Base-by-base conservation (phyloP, 2,329 filamentous ascomycete genomes). In the Clarireedia paspali region DNA sequence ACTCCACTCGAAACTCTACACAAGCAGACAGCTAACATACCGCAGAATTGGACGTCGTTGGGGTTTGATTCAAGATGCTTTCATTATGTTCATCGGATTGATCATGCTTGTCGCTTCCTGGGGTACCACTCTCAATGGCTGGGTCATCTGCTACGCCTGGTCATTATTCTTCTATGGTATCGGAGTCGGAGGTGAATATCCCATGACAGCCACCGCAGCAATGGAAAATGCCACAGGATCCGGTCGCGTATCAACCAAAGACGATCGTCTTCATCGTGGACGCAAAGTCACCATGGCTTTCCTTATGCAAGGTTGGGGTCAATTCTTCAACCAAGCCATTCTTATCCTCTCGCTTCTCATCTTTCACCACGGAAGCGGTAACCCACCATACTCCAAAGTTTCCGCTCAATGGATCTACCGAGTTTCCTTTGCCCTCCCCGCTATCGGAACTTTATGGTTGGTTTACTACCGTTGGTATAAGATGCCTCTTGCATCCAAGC, bases 221-320 rank as follows among this genome's bases (percentile, higher is more conserved):
- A 95, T 97, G 84, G 91, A 96, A 71, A 90, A 91, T 67, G 87
- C 89, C 15, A 87, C 91, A 47, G 84, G 88, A n/a, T 75, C 89
- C 39, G 91, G 92, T 60, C 91, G 87, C 71, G 75, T 96, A 53
- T 96, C 92, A 6, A 96, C 91, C 57, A 87, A 86, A 60, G 90
- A 96, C 53, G 92, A 97, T 71, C 89, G 92, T 70, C 84, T 97
- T 53, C 92, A 97, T 76, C 90, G 92, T 74, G 92, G 92, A 62
- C 89, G 92, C 68, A 95, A 95, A 73, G 92, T 96, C 70, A 96
- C 91, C 63, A 90, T 87, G 71, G 91, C 92, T 57, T 97, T 97
- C 77, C 74, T 97, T 73, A 96, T 97, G 92, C 92, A 97, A 74
- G 92, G 92, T 54, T 97, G 92, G 92, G 92, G 92, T 63, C 92